Evolutionary conservation across 2,329 filamentous ascomycete species (phyloP).

Genomic region (Arthrobotrys entomopaga): DNA sequence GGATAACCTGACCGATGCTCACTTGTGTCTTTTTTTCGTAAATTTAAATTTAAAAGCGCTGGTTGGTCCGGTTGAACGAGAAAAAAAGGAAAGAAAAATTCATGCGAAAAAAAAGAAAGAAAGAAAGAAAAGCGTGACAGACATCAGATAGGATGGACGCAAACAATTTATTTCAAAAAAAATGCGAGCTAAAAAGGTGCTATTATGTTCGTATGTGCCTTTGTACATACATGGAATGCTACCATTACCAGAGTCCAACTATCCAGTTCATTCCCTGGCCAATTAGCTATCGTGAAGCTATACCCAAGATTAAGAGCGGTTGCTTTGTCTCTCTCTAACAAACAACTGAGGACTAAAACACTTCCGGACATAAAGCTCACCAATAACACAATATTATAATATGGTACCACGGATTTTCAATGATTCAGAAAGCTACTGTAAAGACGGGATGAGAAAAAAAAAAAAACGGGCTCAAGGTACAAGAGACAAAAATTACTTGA

Average conservation of each 20-base stretch:
- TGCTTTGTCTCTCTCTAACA: not conserved
- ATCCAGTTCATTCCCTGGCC: conserved; percentile 32
- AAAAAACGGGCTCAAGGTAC: no score
- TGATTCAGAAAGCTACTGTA: no score
- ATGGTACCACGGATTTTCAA: no score
- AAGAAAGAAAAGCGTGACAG: not conserved
- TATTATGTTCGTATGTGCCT: not conserved
- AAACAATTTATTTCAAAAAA: conserved; percentile 4
- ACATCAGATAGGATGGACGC: conserved; percentile 23
- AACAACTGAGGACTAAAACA: not conserved
- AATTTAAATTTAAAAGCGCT: no score
- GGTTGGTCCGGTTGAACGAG: not conserved
- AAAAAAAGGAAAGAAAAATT: not conserved
- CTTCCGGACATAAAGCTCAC: conserved; percentile 25
- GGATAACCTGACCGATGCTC: no score
- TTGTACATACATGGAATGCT: conserved; percentile 29
- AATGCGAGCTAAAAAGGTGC: not conserved
- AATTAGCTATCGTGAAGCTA: conserved; percentile 7
- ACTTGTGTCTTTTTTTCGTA: no score
- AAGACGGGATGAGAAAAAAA: no score
- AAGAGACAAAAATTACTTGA: not conserved
- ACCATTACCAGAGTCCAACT: not conserved
- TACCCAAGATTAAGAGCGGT: conserved; percentile 17
- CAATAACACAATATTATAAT: no score
- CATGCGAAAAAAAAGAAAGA: not conserved